Evolutionary conservation across 169 alveolate species (phyloP).

Genomic region (Cryptosporidium andersoni): DNA sequence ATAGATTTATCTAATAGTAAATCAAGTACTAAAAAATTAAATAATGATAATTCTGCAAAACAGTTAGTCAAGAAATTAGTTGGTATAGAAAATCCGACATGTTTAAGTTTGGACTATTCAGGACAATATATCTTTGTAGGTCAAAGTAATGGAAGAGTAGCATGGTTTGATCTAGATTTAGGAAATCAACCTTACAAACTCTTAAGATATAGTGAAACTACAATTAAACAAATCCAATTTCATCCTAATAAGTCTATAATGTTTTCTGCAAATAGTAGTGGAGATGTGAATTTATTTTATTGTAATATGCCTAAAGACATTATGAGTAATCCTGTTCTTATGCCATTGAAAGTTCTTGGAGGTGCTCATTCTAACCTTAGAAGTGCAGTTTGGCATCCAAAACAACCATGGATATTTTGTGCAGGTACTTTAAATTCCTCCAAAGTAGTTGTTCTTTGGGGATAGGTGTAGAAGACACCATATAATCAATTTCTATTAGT

Average conservation of each 20-base stretch:
- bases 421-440: conserved; percentile 9
- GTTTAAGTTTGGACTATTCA: conserved; percentile 82
- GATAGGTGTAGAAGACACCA: neutral
- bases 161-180: conserved; percentile 89
- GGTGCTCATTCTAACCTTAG: conserved; percentile 77
- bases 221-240: conserved; percentile 79
- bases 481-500: neutral
- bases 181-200: conserved; percentile 84
- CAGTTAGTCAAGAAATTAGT: conserved; percentile 79
- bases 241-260: conserved; percentile 81
- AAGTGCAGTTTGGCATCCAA: conserved; percentile 84
- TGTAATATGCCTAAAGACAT: conserved; percentile 84
- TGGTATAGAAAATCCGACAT: conserved; percentile 82
- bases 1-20: conserved; percentile 79
- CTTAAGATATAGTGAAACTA: conserved; percentile 84
- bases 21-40: conserved; percentile 75
- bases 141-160: conserved; percentile 84
- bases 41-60: conserved; percentile 47
- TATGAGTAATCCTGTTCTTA: conserved; percentile 81
- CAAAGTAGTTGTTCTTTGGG: conserved; percentile 40
- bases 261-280: conserved; percentile 83
- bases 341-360: conserved; percentile 86
- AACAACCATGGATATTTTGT: conserved; percentile 83
- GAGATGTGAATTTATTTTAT: conserved; percentile 82
- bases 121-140: conserved; percentile 89